These are phyloP conservation scores for Pichia exigua DNA, from an alignment of 805 yeast species.

Conservation along the genomic window DNA sequence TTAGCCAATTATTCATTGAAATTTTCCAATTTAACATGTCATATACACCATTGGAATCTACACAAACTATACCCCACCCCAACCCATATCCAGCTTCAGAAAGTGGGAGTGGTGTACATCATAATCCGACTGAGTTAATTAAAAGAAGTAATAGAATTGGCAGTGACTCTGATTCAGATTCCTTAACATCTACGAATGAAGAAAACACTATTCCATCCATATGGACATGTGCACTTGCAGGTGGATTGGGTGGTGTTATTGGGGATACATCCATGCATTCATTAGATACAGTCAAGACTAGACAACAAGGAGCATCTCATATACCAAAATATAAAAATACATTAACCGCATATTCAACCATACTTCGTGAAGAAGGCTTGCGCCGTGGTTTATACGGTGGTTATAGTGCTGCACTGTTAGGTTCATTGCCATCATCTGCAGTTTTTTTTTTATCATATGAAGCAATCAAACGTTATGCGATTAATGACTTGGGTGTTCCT, in stretches of 20 bases:
- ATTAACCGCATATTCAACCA: conserved; percentile 66
- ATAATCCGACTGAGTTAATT: not conserved
- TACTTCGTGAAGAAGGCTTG: conserved; percentile 80
- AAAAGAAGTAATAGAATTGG: not conserved
- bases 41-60: conserved; percentile 1
- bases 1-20: too few relatives aligned
- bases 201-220: conserved; percentile 33
- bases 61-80: conserved; percentile 8
- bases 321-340: conserved; percentile 62
- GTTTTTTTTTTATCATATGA: conserved; percentile 93
- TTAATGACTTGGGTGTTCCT: conserved; percentile 53
- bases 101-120: not conserved
- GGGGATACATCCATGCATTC: conserved; percentile 96
- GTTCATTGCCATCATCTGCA: conserved; percentile 90
- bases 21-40: not conserved
- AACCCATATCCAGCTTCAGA: not conserved
- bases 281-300: conserved; percentile 89
- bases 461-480: conserved; percentile 61
- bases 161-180: not conserved
- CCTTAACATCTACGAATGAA: not conserved
- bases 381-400: conserved; percentile 86
- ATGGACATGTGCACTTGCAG: conserved; percentile 67
- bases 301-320: conserved; percentile 90
- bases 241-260: conserved; percentile 89
- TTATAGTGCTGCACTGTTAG: conserved; percentile 83